These are phyloP conservation scores for Malassezia furfur DNA, from an alignment of 1,284 basidiomycete species.

Conservation along the genomic window DNA sequence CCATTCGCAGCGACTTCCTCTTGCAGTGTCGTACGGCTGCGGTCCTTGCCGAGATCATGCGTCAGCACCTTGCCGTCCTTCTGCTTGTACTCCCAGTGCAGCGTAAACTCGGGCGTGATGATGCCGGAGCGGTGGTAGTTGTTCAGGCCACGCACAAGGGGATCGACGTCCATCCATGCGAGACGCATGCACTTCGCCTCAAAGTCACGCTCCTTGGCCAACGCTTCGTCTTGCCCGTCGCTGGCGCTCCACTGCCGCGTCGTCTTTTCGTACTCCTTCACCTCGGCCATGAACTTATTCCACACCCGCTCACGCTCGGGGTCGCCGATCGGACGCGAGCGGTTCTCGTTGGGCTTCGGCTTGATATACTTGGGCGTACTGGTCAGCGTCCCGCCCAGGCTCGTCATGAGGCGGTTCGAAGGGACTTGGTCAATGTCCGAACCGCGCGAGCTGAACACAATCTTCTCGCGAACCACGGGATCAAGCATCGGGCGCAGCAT, in stretches of 20 bases:
- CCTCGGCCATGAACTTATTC: constrained; percentile 35
- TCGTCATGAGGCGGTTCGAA: constrained; percentile 25
- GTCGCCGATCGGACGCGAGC: constrained; percentile 29
- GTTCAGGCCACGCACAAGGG: constrained; percentile 40
- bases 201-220: constrained; percentile 33
- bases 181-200: constrained; percentile 44
- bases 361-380: constrained; percentile 28
- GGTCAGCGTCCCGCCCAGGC: constrained; percentile 28
- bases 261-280: constrained; percentile 39
- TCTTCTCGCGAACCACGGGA: constrained; percentile 42
- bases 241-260: constrained; percentile 44
- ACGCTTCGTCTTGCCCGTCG: constrained; percentile 22
- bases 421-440: constrained; percentile 39
- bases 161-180: constrained; percentile 47
- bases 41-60: constrained; percentile 35
- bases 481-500: constrained; percentile 45
- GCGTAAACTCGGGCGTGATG: constrained; percentile 41
- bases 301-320: constrained; percentile 36
- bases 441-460: constrained; percentile 41
- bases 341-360: constrained; percentile 43
- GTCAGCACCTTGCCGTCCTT: constrained; percentile 31
- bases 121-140: constrained; percentile 47
- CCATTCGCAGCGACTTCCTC: constrained; percentile 23
- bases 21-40: constrained; percentile 26
- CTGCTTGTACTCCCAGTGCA: constrained; percentile 43